A percentile compares a stretch with the other conserved stretches of the same genome.
These are phyloP conservation scores for Exophiala sideris DNA, from an alignment of 2,329 filamentous ascomycete species.

Conservation along the genomic window DNA sequence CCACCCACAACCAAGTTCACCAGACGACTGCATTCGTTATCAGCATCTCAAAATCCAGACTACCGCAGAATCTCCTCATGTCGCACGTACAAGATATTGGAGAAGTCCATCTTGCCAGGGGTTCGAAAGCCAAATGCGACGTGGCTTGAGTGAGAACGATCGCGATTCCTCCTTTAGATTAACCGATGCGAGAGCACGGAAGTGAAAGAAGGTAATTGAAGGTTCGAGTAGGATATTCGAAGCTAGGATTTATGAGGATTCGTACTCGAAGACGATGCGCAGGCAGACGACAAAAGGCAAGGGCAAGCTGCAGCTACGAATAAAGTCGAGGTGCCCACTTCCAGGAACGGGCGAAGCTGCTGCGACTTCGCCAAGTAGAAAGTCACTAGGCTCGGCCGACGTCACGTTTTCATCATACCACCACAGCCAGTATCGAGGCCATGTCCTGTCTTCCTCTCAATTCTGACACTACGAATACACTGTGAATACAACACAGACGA, in stretches of 20 bases:
- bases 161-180: no score
- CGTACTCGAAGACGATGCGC: conserved; percentile 3
- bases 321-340: neutral
- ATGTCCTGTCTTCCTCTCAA: no score
- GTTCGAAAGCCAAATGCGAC: conserved; percentile 1
- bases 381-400: neutral
- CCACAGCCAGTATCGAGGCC: neutral
- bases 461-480: no score
- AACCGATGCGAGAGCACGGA: neutral
- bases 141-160: neutral
- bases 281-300: conserved; percentile 20
- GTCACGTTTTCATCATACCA: conserved; percentile 16
- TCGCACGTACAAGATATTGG: conserved; percentile 75
- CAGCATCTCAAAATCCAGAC: conserved; percentile 2
- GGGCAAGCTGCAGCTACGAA: neutral
- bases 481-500: no score
- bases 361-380: neutral
- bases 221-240: neutral
- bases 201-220: neutral
- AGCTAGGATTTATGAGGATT: neutral
- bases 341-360: neutral
- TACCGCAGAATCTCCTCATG: neutral
- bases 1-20: conserved; percentile 87
- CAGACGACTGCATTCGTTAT: conserved; percentile 64
- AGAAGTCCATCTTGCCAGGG: conserved; percentile 71